A percentile compares a stretch with the other conserved stretches of the same genome.
These are phyloP conservation scores for Talaromyces sp. DNA, from an alignment of 2,329 filamentous ascomycete genomes.

Conservation along the genomic window DNA sequence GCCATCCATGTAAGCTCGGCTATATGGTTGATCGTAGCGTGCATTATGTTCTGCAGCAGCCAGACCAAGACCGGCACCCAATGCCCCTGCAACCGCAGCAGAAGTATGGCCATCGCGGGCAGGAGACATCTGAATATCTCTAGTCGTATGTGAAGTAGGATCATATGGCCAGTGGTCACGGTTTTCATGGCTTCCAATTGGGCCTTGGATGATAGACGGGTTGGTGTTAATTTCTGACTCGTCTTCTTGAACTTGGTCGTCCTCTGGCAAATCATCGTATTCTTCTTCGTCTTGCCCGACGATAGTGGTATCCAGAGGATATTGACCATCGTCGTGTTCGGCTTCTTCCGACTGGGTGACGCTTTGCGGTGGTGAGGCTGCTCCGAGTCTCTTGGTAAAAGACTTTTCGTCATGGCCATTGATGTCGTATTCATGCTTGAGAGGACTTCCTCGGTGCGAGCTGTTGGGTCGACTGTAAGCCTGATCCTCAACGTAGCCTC, in stretches of 20 bases:
- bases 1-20: constrained; percentile 46
- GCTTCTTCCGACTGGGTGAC: constrained; percentile 40
- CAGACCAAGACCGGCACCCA: constrained; percentile 41
- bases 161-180: constrained; percentile 52
- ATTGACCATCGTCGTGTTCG: constrained; percentile 36
- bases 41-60: constrained; percentile 43
- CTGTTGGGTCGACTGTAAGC: constrained; percentile 17
- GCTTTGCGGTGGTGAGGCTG: constrained; percentile 51
- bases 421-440: constrained; percentile 38
- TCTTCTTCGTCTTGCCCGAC: constrained; percentile 59
- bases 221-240: constrained; percentile 69
- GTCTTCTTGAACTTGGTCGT: constrained; percentile 50
- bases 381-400: constrained; percentile 33
- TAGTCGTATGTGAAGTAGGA: constrained; percentile 47
- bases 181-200: constrained; percentile 53
- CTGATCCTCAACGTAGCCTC: constrained; percentile 20
- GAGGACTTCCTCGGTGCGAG: constrained; percentile 36
- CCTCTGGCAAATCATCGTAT: constrained; percentile 60
- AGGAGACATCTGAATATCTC: constrained; percentile 33
- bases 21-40: constrained; percentile 58
- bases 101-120: constrained; percentile 11
- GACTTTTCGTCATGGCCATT: constrained; percentile 31
- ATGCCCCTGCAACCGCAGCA: constrained; percentile 27
- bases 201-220: constrained; percentile 74
- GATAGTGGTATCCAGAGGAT: constrained; percentile 63